Base-by-base conservation (phyloP, 108 stramenopile genomes). In the Mayamaea pseudoterrestris region DNA sequence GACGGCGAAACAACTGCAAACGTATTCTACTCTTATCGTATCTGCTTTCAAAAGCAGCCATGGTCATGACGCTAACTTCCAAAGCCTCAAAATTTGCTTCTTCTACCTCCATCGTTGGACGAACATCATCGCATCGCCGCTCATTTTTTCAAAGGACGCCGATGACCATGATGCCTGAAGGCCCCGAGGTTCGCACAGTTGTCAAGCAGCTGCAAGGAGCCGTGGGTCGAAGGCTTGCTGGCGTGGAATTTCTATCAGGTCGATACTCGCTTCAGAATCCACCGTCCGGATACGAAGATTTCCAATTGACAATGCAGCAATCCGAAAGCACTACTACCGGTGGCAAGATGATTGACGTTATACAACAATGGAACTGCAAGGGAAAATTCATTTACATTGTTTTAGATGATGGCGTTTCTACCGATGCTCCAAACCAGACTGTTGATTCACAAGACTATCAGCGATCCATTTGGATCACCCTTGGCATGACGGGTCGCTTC, bases 321-420 rank as follows among this genome's bases (percentile, higher is more conserved):
- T 47, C 36, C 12, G 44, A n/a, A 28, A 14, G 23, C 22, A 24
- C 24, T 12, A 39, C 50, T 5, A 14, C 30, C 24, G 13, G 20
- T 17, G 52, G 42, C 18, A 53, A 48, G 3, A 45, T 29, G 8
- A 41, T 75, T 0, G 84, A 87, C 55, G 44, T 65, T 16, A 58
- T 90, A 35, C 66, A 52, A 35, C 59, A 66, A 11, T 77, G 80
- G 69, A 78, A 67, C 55, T 71, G 72, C 58, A 83, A 85, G 44
- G 89, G 89, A 35, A 90, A 90, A 46, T 90, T 90, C 59, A 85
- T 85, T 22, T 90, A 80, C 59, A 50, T 86, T 5, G 44, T 64
- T 3, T 55, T 90, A 4, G 72, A 83, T 49, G 58, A 75, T 31
- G 81, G 76, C 12, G n/a, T n/a, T n/a, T n/a, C n/a, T n/a, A n/a